Base-by-base conservation (phyloP, 495 filamentous ascomycete species). In the Xylaria cubensis region DNA sequence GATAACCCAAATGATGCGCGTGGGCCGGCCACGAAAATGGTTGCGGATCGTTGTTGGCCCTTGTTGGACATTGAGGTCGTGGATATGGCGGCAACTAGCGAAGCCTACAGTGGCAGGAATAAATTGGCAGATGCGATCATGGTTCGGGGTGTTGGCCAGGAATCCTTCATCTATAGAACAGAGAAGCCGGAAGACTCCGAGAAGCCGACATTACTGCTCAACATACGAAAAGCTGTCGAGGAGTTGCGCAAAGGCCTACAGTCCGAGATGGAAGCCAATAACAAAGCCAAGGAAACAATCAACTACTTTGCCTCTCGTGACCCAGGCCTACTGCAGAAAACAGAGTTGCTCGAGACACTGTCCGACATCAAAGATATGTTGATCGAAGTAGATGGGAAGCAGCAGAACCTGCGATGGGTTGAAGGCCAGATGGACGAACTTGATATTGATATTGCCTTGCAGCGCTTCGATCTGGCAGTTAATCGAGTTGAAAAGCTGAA, bases 331-430 rank as follows among this genome's bases (percentile, higher is more conserved):
- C 84, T 94, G 17, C 92, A 95, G 75, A 91, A 94, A 77, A 88
- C 91, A 1, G 89, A 91, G 55, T 80, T 93, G 0, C 85, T 94
- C 15, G 89, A 92, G 75, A 89, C 86, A 24, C 80, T 93, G 7
- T 90, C 90, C 50, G 89, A 91, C 42, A 90, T 87, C 74, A 90
- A 89, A 75, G 92, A 94, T 74, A 88, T 97, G 81, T 86, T 97
- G 46, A 94, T 99, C 70, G 97, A 98, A 74, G 94, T 98, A 34
- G 96, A 98, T 75, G 96, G 97, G 29, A 95, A 97, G 75, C 95
- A 97, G 74, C 93, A 97, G 78, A 97, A 95, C 75, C 86, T 99
- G 21, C 92, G 96, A 26, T 97, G 93, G 93, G 94, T 98, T 0
- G 96, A 99, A 77, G 88, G 89, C 55, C 94, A 98, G 82, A 91